These are phyloP conservation scores for Dactylellina drechsleri DNA, from an alignment of 2,329 filamentous ascomycete genomes.

Conservation along the genomic window DNA sequence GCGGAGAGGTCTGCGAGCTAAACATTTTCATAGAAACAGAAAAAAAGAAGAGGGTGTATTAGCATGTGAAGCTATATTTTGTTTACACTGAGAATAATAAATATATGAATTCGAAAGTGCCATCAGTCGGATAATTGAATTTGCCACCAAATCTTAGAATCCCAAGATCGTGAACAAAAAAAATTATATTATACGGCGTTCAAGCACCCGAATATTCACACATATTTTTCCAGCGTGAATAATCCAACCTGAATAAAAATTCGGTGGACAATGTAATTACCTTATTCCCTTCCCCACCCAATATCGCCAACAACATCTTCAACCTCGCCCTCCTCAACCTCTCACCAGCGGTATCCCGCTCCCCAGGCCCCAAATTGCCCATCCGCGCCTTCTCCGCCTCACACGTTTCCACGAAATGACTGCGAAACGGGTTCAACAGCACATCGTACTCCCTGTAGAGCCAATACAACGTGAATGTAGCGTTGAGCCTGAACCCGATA, in stretches of 20 bases:
- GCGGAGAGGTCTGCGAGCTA: conserved; percentile 48
- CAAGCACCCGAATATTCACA: too few species aligned
- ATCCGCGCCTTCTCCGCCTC: conserved; percentile 45
- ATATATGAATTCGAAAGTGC: too few species aligned
- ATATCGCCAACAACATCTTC: conserved; percentile 51
- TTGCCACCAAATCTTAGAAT: too few species aligned
- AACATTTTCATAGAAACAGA: neutral
- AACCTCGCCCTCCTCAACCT: conserved; percentile 47
- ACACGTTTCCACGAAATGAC: conserved; percentile 57
- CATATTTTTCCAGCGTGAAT: neutral
- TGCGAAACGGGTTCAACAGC: conserved; percentile 56
- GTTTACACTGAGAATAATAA: too few species aligned
- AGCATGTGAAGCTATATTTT: conserved; percentile 13
- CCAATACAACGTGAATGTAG: conserved; percentile 58
- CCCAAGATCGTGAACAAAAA: too few species aligned
- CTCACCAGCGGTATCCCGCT: conserved; percentile 43
- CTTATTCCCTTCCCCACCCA: conserved; percentile 50
- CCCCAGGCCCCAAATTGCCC: conserved; percentile 1
- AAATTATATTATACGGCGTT: too few species aligned
- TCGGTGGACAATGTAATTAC: conserved; percentile 8
- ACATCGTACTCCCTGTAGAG: conserved; percentile 57
- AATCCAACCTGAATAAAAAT: too few species aligned
- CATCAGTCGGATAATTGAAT: too few species aligned
- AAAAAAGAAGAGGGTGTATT: neutral
- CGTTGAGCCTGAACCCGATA: conserved; percentile 58